Conservation (phyloP, 257 asterid genomes). For the Verbascum thapsus region DNA sequence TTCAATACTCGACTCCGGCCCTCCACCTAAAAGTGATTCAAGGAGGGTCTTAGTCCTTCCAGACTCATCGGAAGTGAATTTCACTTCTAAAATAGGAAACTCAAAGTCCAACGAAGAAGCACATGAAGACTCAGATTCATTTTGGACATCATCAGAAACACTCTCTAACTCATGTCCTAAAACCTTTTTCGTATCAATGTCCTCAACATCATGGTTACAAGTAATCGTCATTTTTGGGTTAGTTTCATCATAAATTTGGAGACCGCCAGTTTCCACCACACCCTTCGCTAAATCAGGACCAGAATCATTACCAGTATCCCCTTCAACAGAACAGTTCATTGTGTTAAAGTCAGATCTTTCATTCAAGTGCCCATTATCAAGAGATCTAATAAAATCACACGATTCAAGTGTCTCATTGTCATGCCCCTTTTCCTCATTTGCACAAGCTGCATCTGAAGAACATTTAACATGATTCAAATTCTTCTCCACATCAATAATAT, state of each 20-base stretch:
- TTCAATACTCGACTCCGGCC: slow-evolving; percentile 30
- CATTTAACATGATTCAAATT: slow-evolving; percentile 28
- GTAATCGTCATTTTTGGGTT: slow-evolving; percentile 31
- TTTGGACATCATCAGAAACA: slow-evolving; percentile 20
- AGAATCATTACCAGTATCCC: slow-evolving; percentile 30
- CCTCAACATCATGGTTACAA: slow-evolving; percentile 22
- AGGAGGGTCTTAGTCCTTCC: slow-evolving; percentile 42
- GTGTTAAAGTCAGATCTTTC: slow-evolving; percentile 31
- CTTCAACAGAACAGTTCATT: slow-evolving; percentile 29
- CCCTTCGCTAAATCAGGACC: slow-evolving; percentile 34
- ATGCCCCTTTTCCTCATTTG: slow-evolving; percentile 31
- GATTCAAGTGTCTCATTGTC: slow-evolving; percentile 28
- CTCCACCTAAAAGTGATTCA: slow-evolving; percentile 61
- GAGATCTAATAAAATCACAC: slow-evolving; percentile 7
- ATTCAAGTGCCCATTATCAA: slow-evolving; percentile 23
- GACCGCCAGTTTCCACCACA: slow-evolving; percentile 15
- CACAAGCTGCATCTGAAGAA: slow-evolving; percentile 33
- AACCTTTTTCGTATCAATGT: slow-evolving; percentile 23
- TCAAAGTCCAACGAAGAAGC: slow-evolving; percentile 47
- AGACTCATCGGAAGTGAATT: slow-evolving; percentile 44
- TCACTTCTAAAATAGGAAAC: slow-evolving; percentile 72
- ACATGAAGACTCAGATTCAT: slow-evolving; percentile 31
- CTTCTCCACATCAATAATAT: slow-evolving; percentile 40
- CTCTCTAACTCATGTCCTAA: slow-evolving; percentile 22
- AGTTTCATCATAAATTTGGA: slow-evolving; percentile 24